phyloP scores from a whole-genome alignment of 768 basidiomycete genomes.

The Inosperma sp. region DNA sequence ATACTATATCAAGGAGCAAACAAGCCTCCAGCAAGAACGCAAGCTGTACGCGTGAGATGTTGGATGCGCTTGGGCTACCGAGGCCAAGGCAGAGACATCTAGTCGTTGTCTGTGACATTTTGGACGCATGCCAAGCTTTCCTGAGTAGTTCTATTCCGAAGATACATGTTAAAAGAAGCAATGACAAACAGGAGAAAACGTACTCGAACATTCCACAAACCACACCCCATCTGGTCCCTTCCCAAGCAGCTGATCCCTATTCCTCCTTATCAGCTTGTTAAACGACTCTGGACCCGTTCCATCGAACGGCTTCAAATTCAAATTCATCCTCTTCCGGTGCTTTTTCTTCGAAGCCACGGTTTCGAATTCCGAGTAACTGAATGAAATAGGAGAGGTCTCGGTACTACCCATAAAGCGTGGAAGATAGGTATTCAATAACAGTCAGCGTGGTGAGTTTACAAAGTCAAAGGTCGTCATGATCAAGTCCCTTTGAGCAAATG shows the following conservation, averaged over 20 bases:
- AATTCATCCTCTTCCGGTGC: slow-evolving; percentile 49
- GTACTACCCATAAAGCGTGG: too few species aligned
- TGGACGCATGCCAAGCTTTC: slow-evolving; percentile 16
- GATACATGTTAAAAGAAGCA: slow-evolving; percentile 27
- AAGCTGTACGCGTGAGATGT: slow-evolving; percentile 62
- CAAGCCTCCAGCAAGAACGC: slow-evolving; percentile 58
- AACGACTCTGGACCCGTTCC: slow-evolving; percentile 31
- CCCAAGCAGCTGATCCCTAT: slow-evolving; percentile 46
- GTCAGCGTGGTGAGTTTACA: too few species aligned
- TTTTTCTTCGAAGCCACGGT: too few species aligned
- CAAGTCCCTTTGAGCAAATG: too few species aligned
- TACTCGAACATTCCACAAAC: slow-evolving; percentile 54
- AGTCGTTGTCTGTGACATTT: too few species aligned
- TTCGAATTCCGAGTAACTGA: slow-evolving; percentile 49
- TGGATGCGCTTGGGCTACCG: slow-evolving; percentile 63
- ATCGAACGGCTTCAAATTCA: slow-evolving; percentile 31
- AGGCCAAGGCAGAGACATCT: slow-evolving; percentile 65
- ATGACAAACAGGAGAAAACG: slow-evolving; percentile 24
- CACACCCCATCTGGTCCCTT: slow-evolving; percentile 40
- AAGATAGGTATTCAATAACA: too few species aligned
- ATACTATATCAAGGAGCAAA: slow-evolving; percentile 52
- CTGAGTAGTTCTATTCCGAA: slow-evolving; percentile 19
- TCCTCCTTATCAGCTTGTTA: slow-evolving; percentile 36
- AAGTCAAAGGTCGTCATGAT: too few species aligned
- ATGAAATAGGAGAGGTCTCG: too few species aligned